phyloP scores from a whole-genome alignment of 495 filamentous ascomycete genomes.

The Aspergillus homomorphus region DNA sequence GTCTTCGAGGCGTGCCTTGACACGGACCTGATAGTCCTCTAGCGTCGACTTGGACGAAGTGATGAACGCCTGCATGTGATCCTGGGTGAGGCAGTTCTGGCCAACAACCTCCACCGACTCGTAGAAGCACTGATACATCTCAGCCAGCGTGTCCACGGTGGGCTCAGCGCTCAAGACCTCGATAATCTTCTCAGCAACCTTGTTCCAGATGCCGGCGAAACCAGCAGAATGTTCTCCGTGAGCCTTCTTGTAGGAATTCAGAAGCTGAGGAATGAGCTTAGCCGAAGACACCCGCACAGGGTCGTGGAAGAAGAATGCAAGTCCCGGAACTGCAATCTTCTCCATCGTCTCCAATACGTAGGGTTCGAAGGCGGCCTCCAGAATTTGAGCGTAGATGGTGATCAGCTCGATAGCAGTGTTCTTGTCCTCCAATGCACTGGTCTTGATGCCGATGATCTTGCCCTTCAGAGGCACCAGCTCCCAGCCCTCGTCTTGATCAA shows the following conservation, averaged over 20 bases:
- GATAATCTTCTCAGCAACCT: constrained; percentile 83
- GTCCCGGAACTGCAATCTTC: constrained; percentile 88
- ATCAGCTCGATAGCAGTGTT: constrained; percentile 98
- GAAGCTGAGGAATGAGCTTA: constrained; percentile 88
- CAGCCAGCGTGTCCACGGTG: constrained; percentile 91
- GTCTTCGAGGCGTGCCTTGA: constrained; percentile 75
- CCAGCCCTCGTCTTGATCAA: constrained; percentile 97
- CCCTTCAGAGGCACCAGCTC: constrained; percentile 94
- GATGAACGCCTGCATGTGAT: constrained; percentile 85
- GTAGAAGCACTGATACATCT: constrained; percentile 99
- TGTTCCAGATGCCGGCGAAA: constrained; percentile 75
- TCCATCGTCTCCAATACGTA: constrained; percentile 94
- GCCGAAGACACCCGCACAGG: constrained; percentile 94
- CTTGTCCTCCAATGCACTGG: constrained; percentile 94
- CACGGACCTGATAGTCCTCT: constrained; percentile 86
- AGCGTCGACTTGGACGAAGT: constrained; percentile 77
- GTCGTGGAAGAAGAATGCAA: constrained; percentile 99
- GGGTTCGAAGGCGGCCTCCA: constrained; percentile 86
- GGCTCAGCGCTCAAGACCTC: constrained; percentile 95
- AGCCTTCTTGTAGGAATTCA: constrained; percentile 89
- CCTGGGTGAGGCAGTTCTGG: constrained; percentile 68
- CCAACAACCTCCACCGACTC: constrained; percentile 95
- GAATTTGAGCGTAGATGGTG: constrained; percentile 91
- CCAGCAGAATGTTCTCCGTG: constrained; percentile 74
- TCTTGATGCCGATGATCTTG: constrained; percentile 98